These are phyloP conservation scores for Nicotiana rustica DNA, from an alignment of 305 asterid genomes.

Conservation along the genomic window DNA sequence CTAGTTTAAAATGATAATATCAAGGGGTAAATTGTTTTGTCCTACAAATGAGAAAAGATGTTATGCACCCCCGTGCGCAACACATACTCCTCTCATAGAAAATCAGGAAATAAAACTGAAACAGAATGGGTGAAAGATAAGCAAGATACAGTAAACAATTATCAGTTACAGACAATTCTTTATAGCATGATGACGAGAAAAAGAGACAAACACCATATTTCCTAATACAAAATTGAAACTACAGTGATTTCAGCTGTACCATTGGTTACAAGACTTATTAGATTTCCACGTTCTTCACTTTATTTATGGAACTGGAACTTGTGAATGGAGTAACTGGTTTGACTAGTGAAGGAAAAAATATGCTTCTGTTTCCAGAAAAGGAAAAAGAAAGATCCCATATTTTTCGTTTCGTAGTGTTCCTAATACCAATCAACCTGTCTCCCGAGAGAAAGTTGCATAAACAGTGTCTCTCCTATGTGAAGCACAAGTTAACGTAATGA, in stretches of 20 bases:
- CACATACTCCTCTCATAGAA: neutral
- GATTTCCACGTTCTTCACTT: neutral
- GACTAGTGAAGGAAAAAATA: neutral
- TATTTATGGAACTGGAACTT: slow-evolving; percentile 5
- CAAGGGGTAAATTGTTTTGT: neutral
- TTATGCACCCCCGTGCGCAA: neutral
- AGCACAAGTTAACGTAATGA: slow-evolving; percentile 16
- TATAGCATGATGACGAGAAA: neutral
- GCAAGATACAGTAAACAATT: neutral
- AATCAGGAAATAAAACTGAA: slow-evolving; percentile 11
- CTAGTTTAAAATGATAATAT: neutral
- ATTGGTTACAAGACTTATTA: neutral
- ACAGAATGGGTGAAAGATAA: neutral
- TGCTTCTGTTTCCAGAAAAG: neutral
- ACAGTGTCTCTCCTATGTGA: slow-evolving; percentile 24
- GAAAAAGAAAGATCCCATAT: neutral
- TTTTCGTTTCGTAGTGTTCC: neutral
- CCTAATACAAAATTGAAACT: slow-evolving; percentile 20
- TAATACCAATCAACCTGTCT: neutral
- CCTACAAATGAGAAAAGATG: slow-evolving; percentile 1
- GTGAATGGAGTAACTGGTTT: neutral
- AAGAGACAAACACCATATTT: neutral
- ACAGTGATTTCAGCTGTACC: neutral
- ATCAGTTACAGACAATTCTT: neutral
- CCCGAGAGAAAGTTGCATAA: slow-evolving; percentile 20